A percentile compares a stretch with the other conserved stretches of the same genome.
phyloP scores from a whole-genome alignment of 495 filamentous ascomycete genomes.

The Neurospora cerealis region DNA sequence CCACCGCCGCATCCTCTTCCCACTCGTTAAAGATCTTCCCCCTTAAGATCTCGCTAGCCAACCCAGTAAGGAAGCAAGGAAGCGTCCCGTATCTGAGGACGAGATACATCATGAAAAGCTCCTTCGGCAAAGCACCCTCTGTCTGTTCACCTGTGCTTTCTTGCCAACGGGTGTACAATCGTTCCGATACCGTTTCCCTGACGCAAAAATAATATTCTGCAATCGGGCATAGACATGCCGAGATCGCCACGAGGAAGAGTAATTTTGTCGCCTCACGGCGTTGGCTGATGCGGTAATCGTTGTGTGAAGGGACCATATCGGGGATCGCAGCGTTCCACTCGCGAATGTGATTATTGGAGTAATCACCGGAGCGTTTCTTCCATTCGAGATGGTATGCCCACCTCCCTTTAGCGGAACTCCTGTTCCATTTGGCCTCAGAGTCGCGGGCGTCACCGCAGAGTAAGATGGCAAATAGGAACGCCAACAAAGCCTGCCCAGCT shows the following conservation, averaged over 20 bases:
- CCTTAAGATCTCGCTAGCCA: no score
- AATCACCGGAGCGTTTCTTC: no score
- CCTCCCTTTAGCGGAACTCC: not conserved
- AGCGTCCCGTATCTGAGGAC: not conserved
- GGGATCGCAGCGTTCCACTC: no score
- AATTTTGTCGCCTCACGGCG: not conserved
- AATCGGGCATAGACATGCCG: not conserved
- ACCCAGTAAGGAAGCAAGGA: not conserved
- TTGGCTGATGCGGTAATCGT: not conserved
- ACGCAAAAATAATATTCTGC: not conserved
- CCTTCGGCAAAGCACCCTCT: not conserved
- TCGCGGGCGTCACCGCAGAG: not conserved
- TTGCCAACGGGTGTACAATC: not conserved
- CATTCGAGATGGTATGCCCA: not conserved
- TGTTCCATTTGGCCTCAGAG: not conserved
- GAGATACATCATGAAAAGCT: not conserved
- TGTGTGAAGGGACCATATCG: not conserved
- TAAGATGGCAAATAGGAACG: not conserved
- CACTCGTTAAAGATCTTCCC: no score
- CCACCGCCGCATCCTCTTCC: no score
- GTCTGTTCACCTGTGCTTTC: not conserved
- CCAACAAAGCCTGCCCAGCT: no score
- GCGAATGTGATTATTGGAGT: no score
- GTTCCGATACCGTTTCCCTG: not conserved
- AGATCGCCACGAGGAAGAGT: no score